Evolutionary conservation across 345 rosid genomes (phyloP).

Genomic region (Stellera chamaejasme): DNA sequence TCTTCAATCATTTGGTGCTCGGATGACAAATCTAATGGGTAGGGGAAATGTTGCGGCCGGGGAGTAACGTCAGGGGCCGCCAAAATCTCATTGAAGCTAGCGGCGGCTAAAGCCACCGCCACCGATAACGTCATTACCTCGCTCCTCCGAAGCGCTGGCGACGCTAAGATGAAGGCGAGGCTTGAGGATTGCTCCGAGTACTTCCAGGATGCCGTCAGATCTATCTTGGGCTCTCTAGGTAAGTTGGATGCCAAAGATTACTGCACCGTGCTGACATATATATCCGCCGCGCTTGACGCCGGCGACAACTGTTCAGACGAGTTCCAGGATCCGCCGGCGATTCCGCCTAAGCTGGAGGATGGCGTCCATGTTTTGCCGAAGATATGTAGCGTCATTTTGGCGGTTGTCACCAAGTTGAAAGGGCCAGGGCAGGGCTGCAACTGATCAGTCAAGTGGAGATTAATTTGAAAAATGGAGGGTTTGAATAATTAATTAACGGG

Average conservation of each 20-base stretch:
- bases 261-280: neutral
- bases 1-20: too few species aligned
- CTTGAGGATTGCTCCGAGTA: constrained; percentile 10
- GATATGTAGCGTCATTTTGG: constrained; percentile 5
- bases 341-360: constrained; percentile 1
- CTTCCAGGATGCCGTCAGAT: constrained; percentile 1
- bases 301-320: constrained; percentile 8
- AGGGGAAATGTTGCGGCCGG: too few species aligned
- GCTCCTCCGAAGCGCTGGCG: constrained; percentile 1
- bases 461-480: too few species aligned
- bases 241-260: constrained; percentile 6
- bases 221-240: neutral
- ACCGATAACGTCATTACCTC: neutral
- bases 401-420: neutral
- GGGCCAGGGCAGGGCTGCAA: too few species aligned
- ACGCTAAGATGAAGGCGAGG: constrained; percentile 1
- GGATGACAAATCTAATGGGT: too few species aligned
- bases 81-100: neutral
- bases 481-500: too few species aligned
- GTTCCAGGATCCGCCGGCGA: neutral
- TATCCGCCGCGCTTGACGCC: constrained; percentile 5
- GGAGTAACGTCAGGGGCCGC: too few species aligned
- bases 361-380: constrained; percentile 5
- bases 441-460: too few species aligned
- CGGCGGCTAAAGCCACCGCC: neutral